Percentiles rank a stretch among this genome's conserved stretches.
These are phyloP conservation scores for Paxillus rubicundulus DNA, from an alignment of 768 basidiomycete genomes.

Conservation along the genomic window DNA sequence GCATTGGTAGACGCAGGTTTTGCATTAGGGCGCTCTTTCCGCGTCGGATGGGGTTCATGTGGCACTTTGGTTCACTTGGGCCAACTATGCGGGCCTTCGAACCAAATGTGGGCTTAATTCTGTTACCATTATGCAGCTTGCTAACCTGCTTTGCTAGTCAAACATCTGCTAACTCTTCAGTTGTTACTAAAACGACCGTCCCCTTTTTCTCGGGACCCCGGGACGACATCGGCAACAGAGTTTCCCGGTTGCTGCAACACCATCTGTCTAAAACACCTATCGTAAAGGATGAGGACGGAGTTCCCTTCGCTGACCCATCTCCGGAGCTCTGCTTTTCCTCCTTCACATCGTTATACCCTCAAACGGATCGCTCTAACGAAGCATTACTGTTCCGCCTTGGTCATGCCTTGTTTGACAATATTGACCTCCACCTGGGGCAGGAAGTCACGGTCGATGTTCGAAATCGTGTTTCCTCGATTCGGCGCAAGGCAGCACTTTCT, in stretches of 20 bases:
- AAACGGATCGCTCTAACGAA: slow-evolving; percentile 69
- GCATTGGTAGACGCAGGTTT: slow-evolving; percentile 79
- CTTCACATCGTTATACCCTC: slow-evolving; percentile 67
- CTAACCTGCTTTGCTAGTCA: slow-evolving; percentile 36
- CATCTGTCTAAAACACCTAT: slow-evolving; percentile 76
- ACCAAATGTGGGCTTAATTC: slow-evolving; percentile 46
- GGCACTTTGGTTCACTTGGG: slow-evolving; percentile 77
- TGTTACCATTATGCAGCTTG: not conserved
- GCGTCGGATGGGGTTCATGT: slow-evolving; percentile 86
- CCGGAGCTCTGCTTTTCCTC: slow-evolving; percentile 71
- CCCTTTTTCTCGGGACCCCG: slow-evolving; percentile 37
- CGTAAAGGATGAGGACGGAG: slow-evolving; percentile 61
- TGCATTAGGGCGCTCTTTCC: slow-evolving; percentile 81
- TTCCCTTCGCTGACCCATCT: slow-evolving; percentile 69
- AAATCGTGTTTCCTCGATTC: slow-evolving; percentile 57
- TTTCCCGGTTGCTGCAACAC: slow-evolving; percentile 68
- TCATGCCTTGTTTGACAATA: slow-evolving; percentile 81
- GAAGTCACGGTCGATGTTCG: slow-evolving; percentile 59
- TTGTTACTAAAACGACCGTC: slow-evolving; percentile 50
- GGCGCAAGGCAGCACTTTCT: slow-evolving; percentile 77
- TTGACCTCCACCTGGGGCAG: slow-evolving; percentile 59
- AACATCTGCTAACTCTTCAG: slow-evolving; percentile 60
- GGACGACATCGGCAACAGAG: slow-evolving; percentile 38
- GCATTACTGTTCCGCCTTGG: slow-evolving; percentile 87
- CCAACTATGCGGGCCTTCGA: slow-evolving; percentile 59